Evolutionary conservation across 2,329 filamentous ascomycete genomes (phyloP).

Genomic region (Nannizziopsis arthrosporioides): DNA sequence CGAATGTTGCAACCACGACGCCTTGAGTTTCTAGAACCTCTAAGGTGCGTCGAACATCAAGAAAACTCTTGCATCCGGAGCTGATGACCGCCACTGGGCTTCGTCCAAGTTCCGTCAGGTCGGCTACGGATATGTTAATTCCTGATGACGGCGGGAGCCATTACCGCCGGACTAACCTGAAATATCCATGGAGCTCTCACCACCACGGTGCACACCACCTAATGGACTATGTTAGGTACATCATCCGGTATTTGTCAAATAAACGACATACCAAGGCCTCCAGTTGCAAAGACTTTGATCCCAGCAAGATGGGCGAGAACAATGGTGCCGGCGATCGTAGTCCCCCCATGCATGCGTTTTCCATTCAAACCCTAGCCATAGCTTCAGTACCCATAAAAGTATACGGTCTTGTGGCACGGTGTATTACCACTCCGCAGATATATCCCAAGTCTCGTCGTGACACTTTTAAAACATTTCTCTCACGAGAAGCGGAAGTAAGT

Average conservation of each 20-base stretch:
- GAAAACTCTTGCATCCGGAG: conserved; percentile 89
- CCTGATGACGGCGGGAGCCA: background rate
- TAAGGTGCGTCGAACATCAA: conserved; percentile 80
- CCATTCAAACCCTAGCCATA: conserved; percentile 48
- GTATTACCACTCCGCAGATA: conserved; percentile 59
- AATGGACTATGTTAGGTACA: conserved; percentile 5
- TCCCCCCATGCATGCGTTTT: conserved; percentile 68
- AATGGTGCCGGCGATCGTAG: conserved; percentile 90
- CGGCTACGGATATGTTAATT: conserved; percentile 41
- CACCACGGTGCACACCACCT: conserved; percentile 82
- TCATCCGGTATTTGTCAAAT: background rate
- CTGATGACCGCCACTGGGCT: conserved; percentile 80
- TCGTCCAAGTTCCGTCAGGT: conserved; percentile 83
- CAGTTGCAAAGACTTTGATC: conserved; percentile 87
- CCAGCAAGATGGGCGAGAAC: conserved; percentile 73
- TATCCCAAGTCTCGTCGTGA: conserved; percentile 80
- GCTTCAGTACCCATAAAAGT: conserved; percentile 8
- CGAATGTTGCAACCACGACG: conserved; percentile 79
- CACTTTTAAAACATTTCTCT: conserved; percentile 62
- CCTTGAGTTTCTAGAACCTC: conserved; percentile 62
- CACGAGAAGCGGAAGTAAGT: conserved; percentile 54
- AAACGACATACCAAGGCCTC: conserved; percentile 53
- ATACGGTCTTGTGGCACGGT: background rate
- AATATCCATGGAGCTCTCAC: conserved; percentile 76
- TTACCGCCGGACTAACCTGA: conserved; percentile 38